Percentiles rank a stretch among this genome's conserved stretches.
These are phyloP conservation scores for Candida berthetii DNA, from an alignment of 805 yeast species.

Conservation along the genomic window DNA sequence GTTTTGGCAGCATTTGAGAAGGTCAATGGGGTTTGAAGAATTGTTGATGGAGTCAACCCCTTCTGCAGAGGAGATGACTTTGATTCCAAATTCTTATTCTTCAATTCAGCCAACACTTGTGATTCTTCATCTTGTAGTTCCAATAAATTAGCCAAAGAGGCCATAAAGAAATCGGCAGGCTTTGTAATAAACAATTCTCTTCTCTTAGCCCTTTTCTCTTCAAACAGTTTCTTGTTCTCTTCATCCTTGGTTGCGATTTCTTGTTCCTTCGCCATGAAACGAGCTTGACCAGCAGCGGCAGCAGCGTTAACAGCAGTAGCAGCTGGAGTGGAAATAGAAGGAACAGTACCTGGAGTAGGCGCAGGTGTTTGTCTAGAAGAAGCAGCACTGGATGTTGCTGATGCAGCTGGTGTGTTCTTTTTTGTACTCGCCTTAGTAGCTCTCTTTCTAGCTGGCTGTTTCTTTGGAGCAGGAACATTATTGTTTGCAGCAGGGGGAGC, in stretches of 20 bases:
- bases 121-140: constrained; percentile 20
- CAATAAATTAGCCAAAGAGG: constrained; percentile 18
- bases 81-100: constrained; percentile 8
- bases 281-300: constrained; percentile 6
- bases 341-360: not conserved
- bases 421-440: constrained; percentile 2
- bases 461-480: constrained; percentile 2
- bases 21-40: constrained; percentile 21
- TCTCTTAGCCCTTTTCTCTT: constrained; percentile 16
- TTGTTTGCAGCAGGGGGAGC: not conserved
- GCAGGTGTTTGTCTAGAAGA: not conserved
- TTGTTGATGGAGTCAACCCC: constrained; percentile 21
- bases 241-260: constrained; percentile 16
- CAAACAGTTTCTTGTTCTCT: constrained; percentile 6
- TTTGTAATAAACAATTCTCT: constrained; percentile 12
- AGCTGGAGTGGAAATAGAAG: not conserved
- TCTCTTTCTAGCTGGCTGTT: constrained; percentile 9
- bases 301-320: not conserved
- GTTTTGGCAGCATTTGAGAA: constrained; percentile 19
- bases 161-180: constrained; percentile 18
- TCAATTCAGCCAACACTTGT: constrained; percentile 12
- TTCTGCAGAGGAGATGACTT: constrained; percentile 14
- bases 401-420: not conserved
- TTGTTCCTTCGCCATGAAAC: constrained; percentile 18
- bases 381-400: constrained; percentile 1